Conservation (phyloP, 768 basidiomycete species). For the Cystoderma amianthinum region DNA sequence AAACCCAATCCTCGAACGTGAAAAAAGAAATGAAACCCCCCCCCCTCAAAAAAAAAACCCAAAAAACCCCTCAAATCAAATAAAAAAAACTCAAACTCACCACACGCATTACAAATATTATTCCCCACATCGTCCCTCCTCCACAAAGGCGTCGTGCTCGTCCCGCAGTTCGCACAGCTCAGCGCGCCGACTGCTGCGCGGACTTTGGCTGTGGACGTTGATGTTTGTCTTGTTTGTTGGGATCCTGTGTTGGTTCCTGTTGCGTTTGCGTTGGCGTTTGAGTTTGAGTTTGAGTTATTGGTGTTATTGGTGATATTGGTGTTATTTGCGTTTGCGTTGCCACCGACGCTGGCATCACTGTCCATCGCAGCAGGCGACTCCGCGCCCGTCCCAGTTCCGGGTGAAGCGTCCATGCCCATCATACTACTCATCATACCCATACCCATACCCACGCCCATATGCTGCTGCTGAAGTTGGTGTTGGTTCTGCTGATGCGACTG, state of each 20-base stretch:
- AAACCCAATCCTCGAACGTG: constrained; percentile 9
- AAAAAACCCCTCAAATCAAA: constrained; percentile 9
- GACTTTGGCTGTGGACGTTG: too few relatives aligned
- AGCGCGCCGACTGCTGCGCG: constrained; percentile 59
- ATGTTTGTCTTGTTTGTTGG: too few relatives aligned
- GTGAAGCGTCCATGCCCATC: background rate
- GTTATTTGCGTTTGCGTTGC: constrained; percentile 16
- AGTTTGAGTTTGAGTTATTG: too few relatives aligned
- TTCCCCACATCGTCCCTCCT: constrained; percentile 86
- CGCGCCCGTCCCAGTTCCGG: background rate
- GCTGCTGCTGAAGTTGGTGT: background rate
- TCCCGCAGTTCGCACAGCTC: constrained; percentile 84
- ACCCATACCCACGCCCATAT: background rate
- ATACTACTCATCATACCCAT: background rate
- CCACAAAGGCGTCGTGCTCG: too few relatives aligned
- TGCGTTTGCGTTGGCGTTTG: too few relatives aligned
- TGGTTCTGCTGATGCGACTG: background rate
- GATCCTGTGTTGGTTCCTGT: too few relatives aligned
- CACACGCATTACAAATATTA: constrained; percentile 93
- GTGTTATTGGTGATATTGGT: too few relatives aligned
- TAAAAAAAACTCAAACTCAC: constrained; percentile 45
- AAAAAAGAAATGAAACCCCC: constrained; percentile 15
- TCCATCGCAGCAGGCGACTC: constrained; percentile 20
- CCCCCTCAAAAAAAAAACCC: constrained; percentile 11
- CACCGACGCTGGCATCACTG: constrained; percentile 22